Base-by-base conservation (phyloP, 108 stramenopile genomes). In the Seminavis robusta region DNA sequence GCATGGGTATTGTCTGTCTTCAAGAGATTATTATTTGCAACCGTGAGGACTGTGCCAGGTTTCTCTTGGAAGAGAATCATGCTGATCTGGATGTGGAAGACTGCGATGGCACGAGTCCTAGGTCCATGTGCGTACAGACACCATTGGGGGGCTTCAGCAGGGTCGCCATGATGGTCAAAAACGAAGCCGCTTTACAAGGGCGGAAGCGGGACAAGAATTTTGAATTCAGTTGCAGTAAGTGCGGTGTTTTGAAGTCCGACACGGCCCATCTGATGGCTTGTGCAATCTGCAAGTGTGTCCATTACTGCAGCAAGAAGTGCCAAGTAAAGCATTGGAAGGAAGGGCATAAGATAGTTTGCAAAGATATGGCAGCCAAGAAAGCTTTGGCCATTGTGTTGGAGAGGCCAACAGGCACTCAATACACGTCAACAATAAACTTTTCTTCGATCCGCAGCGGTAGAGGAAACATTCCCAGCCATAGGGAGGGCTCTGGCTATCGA, bases 321-420 rank as follows among this genome's bases (percentile, higher is more conserved):
- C 73, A 74, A 45, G 36, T 20, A 2, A 24, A 46, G 24, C 61
- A 74, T 17, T 74, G 73, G 73, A 51, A 45, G 30, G 30, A 41
- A n/a, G n/a, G n/a, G 0, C 65, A 73, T 45, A 73, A 73, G 52
- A 47, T 26, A 19, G 66, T 52, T n/a, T 73, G 72, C 42, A 6
- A 43, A 15, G 42, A 43, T 21, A 5, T 16, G 42, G 17, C 42
- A n/a, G n/a, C n/a, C n/a, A n/a, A n/a, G n/a, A n/a, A n/a, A n/a
- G n/a, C n/a, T n/a, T n/a, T n/a, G n/a, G n/a, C n/a, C n/a, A n/a
- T n/a, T n/a, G n/a, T n/a, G n/a, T n/a, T n/a, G n/a, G n/a, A n/a
- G n/a, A n/a, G n/a, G n/a, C n/a, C n/a, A n/a, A n/a, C n/a, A n/a
- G n/a, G n/a, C n/a, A n/a, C n/a, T n/a, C n/a, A n/a, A n/a, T n/a